Percentiles rank a stretch among this genome's conserved stretches.
phyloP scores from a whole-genome alignment of 148 eudicot species.

The Rhododendron molle region DNA sequence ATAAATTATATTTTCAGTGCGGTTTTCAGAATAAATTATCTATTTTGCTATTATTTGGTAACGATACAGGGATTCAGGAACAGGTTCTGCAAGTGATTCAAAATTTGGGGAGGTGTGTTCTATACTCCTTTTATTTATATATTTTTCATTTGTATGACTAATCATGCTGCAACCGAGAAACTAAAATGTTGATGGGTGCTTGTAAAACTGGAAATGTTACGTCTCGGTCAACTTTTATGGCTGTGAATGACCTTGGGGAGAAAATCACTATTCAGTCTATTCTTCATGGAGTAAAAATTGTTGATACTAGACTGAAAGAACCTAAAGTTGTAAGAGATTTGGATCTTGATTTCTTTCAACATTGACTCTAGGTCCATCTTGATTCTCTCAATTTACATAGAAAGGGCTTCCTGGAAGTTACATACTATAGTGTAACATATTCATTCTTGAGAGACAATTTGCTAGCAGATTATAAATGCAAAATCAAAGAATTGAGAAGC shows the following conservation, averaged over 20 bases:
- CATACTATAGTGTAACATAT: background rate
- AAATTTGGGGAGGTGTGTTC: conserved; percentile 89
- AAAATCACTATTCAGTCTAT: background rate
- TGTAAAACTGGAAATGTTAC: background rate
- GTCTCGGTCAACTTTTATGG: background rate
- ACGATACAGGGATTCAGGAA: conserved; percentile 45
- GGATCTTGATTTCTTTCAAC: background rate
- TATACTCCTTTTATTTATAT: background rate
- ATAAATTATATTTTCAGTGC: background rate
- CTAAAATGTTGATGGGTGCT: background rate
- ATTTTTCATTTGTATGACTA: background rate
- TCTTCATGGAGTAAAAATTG: background rate
- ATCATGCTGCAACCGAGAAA: background rate
- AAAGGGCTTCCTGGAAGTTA: background rate
- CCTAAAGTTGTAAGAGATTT: background rate
- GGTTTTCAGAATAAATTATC: too few relatives aligned
- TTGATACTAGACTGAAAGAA: background rate
- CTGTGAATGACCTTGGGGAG: background rate
- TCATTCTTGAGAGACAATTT: background rate
- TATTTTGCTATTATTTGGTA: conserved; percentile 21
- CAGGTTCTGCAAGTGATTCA: conserved; percentile 56
- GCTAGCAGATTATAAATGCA: background rate
- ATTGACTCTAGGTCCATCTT: background rate
- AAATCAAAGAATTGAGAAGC: background rate
- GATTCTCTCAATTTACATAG: background rate